A percentile compares a stretch with the other conserved stretches of the same genome.
Conservation (phyloP, 2,329 filamentous ascomycete genomes). For the Didymella pomorum region DNA sequence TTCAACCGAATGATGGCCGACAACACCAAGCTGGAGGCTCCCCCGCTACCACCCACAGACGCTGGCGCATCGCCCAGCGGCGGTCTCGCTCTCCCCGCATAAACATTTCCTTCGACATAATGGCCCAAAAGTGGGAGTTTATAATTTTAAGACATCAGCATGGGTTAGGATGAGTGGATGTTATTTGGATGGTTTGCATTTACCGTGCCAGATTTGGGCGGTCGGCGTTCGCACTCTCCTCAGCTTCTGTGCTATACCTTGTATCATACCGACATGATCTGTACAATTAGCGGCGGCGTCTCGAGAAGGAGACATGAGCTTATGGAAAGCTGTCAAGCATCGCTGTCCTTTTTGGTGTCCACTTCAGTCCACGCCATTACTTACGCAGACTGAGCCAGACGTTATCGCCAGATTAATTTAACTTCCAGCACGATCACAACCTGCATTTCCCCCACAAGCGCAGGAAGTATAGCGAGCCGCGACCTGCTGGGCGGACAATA, state of each 20-base stretch:
- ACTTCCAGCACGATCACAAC: too few relatives aligned
- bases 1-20: slow-evolving; percentile 95
- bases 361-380: too few relatives aligned
- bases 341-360: neutral
- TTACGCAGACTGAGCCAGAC: too few relatives aligned
- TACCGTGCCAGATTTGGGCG: slow-evolving; percentile 40
- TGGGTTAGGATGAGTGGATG: slow-evolving; percentile 30
- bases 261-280: slow-evolving; percentile 45
- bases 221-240: slow-evolving; percentile 49
- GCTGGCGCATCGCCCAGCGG: slow-evolving; percentile 30
- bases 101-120: slow-evolving; percentile 26
- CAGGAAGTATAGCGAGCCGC: too few relatives aligned
- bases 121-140: slow-evolving; percentile 27
- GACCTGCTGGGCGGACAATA: too few relatives aligned
- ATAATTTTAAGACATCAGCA: slow-evolving; percentile 30
- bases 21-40: slow-evolving; percentile 78
- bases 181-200: slow-evolving; percentile 42
- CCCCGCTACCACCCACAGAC: slow-evolving; percentile 55
- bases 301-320: slow-evolving; percentile 25
- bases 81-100: slow-evolving; percentile 37
- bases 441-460: too few relatives aligned
- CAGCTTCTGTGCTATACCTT: slow-evolving; percentile 46
- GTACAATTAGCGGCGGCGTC: slow-evolving; percentile 41
- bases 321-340: slow-evolving; percentile 15
- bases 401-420: too few relatives aligned